Evolutionary conservation across 1,284 basidiomycete species (phyloP).

Genomic region (Cerioporus squamosus): DNA sequence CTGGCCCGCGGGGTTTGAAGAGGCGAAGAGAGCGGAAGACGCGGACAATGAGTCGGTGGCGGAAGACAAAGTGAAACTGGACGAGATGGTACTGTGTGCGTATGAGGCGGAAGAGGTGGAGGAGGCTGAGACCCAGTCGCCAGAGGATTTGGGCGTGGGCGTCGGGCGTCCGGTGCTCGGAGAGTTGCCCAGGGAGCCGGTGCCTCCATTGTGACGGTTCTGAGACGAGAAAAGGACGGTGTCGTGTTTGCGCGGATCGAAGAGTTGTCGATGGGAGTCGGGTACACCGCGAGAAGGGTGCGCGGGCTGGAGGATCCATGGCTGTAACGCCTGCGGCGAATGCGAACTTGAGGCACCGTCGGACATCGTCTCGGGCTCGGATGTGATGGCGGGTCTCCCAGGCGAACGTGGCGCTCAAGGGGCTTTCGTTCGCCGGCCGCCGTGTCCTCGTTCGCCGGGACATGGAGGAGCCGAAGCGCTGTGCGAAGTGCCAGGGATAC

Average conservation of each 20-base stretch:
- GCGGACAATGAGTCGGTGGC: constrained; percentile 71
- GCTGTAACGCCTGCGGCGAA: constrained; percentile 42
- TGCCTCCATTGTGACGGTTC: constrained; percentile 45
- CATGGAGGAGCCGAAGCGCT: constrained; percentile 22
- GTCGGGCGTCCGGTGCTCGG: constrained; percentile 40
- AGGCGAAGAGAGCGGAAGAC: constrained; percentile 65
- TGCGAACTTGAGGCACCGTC: constrained; percentile 58
- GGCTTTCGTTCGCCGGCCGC: constrained; percentile 7
- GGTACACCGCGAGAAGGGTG: constrained; percentile 40
- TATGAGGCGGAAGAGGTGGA: constrained; percentile 71
- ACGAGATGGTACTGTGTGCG: constrained; percentile 71
- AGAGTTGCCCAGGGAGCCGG: constrained; percentile 12
- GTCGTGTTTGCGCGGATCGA: constrained; percentile 85
- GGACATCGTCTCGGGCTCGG: constrained; percentile 64
- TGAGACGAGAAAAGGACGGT: constrained; percentile 77
- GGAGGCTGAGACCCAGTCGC: constrained; percentile 74
- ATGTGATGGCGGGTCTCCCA: constrained; percentile 49
- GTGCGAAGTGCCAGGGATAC: constrained; percentile 35
- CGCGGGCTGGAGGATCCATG: constrained; percentile 30
- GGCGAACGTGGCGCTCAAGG: constrained; percentile 17
- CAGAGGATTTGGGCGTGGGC: constrained; percentile 62
- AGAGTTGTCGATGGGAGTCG: constrained; percentile 62
- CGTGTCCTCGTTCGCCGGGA: not conserved
- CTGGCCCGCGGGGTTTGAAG: constrained; percentile 38
- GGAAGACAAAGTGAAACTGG: constrained; percentile 76